A percentile compares a stretch with the other conserved stretches of the same genome.
phyloP scores from a whole-genome alignment of 305 asterid species.

The Solanum hybrid region DNA sequence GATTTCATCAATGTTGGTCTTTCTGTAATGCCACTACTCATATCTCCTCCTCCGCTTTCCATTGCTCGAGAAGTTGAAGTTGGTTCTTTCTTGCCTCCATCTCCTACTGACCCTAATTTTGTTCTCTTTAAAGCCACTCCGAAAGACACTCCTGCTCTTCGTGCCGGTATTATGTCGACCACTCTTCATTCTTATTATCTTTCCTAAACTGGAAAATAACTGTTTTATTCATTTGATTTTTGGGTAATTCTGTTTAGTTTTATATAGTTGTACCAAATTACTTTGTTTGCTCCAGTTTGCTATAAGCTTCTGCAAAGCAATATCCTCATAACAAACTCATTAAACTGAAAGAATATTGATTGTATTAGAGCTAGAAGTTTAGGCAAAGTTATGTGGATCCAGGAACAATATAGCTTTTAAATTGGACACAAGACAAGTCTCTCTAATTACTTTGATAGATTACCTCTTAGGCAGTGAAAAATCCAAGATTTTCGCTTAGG shows the following conservation, averaged over 20 bases:
- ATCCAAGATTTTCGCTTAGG: neutral
- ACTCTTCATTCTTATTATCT: neutral
- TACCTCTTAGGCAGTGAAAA: neutral
- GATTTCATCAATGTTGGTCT: conserved; percentile 45
- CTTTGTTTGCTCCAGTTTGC: neutral
- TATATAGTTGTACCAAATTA: neutral
- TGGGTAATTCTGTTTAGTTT: neutral
- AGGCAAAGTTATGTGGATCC: neutral
- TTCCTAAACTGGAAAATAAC: neutral
- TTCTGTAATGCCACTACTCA: conserved; percentile 37
- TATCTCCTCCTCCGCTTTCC: conserved; percentile 35
- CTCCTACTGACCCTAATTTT: conserved; percentile 61
- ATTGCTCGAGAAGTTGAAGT: conserved; percentile 70
- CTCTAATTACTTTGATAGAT: neutral
- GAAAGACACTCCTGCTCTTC: conserved; percentile 95
- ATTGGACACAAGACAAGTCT: neutral
- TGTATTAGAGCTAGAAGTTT: neutral
- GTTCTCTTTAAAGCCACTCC: conserved; percentile 76
- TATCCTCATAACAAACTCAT: neutral
- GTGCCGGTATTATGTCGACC: conserved; percentile 58
- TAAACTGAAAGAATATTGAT: neutral
- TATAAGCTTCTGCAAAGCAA: neutral
- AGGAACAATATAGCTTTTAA: neutral
- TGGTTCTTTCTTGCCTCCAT: conserved; percentile 71
- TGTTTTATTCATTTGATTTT: neutral